These are phyloP conservation scores for Dioszegia hungarica DNA, from an alignment of 768 basidiomycete species.

Conservation along the genomic window DNA sequence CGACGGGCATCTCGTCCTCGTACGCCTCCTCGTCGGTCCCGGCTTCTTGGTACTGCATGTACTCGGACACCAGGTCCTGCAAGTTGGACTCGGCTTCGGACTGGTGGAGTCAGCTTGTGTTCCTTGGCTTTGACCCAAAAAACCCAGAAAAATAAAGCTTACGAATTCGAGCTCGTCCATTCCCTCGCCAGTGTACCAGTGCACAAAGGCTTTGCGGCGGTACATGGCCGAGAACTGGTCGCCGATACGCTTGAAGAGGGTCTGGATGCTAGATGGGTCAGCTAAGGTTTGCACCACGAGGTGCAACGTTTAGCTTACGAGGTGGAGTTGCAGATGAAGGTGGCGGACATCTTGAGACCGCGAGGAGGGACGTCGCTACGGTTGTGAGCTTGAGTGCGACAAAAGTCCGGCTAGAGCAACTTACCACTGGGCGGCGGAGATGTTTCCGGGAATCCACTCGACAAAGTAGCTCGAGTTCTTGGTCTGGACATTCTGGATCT, in stretches of 20 bases:
- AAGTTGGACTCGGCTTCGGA: slow-evolving; percentile 99
- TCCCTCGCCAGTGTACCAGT: slow-evolving; percentile 99
- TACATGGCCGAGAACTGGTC: slow-evolving; percentile 99
- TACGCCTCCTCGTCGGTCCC: slow-evolving; percentile 45
- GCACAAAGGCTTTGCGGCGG: slow-evolving; percentile 67
- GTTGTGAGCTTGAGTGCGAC: neutral
- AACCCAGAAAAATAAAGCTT: neutral
- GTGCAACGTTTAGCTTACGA: slow-evolving; percentile 48
- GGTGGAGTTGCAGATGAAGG: slow-evolving; percentile 95
- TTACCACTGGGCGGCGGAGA: slow-evolving; percentile 85
- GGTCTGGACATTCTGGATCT: slow-evolving; percentile 92
- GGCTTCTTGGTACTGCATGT: slow-evolving; percentile 58
- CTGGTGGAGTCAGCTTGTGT: too few species aligned
- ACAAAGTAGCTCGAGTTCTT: slow-evolving; percentile 98
- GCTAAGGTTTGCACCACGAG: neutral
- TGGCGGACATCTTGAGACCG: slow-evolving; percentile 93
- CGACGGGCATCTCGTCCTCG: slow-evolving; percentile 36
- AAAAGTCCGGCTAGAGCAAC: neutral
- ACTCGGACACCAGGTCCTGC: slow-evolving; percentile 97
- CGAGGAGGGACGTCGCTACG: slow-evolving; percentile 80
- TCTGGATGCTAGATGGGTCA: slow-evolving; percentile 61
- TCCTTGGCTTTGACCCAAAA: slow-evolving; percentile 13
- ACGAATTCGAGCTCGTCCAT: slow-evolving; percentile 64
- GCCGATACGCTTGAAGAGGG: slow-evolving; percentile 96
- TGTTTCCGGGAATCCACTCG: slow-evolving; percentile 99